A percentile compares a stretch with the other conserved stretches of the same genome.
These are phyloP conservation scores for Trichoderma simmonsii DNA, from an alignment of 2,329 filamentous ascomycete genomes.

Conservation along the genomic window DNA sequence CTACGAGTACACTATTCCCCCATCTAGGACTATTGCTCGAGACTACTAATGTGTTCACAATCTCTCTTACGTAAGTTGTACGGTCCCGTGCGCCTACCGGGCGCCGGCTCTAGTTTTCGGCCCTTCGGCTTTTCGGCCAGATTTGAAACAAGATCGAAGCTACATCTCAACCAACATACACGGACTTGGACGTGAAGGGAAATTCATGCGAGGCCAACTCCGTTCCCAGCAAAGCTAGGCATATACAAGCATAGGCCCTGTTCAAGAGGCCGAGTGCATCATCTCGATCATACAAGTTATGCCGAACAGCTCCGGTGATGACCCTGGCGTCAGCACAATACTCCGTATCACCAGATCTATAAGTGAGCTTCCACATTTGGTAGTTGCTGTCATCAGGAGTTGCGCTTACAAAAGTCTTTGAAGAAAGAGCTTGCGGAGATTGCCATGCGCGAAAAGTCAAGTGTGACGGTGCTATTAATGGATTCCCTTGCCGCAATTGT, in stretches of 20 bases:
- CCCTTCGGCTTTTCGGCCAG: neutral
- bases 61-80: neutral
- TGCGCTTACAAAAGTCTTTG: neutral
- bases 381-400: neutral
- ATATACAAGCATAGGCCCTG: neutral
- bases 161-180: neutral
- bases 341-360: neutral
- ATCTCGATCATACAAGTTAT: neutral
- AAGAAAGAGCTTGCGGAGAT: slow-evolving; percentile 7
- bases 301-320: neutral
- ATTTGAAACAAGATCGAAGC: neutral
- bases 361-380: neutral
- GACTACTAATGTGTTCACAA: neutral
- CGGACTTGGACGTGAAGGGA: neutral
- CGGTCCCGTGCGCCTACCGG: too few species aligned
- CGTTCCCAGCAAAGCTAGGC: neutral
- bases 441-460: slow-evolving; percentile 11
- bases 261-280: neutral
- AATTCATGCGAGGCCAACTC: neutral
- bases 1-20: neutral
- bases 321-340: neutral
- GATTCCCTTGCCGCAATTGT: slow-evolving; percentile 2
- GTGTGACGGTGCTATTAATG: neutral
- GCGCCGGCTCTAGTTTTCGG: neutral
- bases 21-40: neutral